These are phyloP conservation scores for Penicillium tannophilum DNA, from an alignment of 495 filamentous ascomycete genomes.

Conservation along the genomic window DNA sequence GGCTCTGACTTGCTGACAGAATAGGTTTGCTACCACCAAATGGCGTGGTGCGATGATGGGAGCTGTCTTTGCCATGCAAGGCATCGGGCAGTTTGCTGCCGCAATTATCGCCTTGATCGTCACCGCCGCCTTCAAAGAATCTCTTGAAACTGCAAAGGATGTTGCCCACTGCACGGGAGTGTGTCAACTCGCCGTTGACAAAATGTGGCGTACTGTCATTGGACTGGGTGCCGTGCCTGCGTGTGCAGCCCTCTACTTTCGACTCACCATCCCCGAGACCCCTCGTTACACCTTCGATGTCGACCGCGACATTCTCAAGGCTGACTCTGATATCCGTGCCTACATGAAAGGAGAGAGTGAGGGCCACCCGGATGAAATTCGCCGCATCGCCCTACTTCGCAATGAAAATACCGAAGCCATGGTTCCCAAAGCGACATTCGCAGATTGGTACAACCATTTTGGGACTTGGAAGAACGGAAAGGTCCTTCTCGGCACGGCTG, in stretches of 20 bases:
- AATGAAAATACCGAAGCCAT: conserved; percentile 46
- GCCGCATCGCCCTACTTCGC: conserved; percentile 51
- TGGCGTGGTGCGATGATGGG: conserved; percentile 89
- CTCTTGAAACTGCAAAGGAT: conserved; percentile 52
- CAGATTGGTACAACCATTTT: conserved; percentile 67
- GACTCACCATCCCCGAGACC: conserved; percentile 86
- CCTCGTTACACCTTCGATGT: conserved; percentile 85
- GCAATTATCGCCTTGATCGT: conserved; percentile 73
- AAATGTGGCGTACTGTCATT: conserved; percentile 82
- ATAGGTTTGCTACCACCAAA: conserved; percentile 76
- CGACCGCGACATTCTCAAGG: conserved; percentile 69
- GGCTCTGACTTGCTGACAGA: not conserved
- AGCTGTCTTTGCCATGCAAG: conserved; percentile 85
- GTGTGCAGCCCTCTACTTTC: conserved; percentile 77
- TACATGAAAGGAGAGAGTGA: conserved; percentile 60
- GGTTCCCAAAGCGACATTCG: conserved; percentile 64
- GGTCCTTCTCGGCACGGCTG: conserved; percentile 73
- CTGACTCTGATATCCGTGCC: conserved; percentile 62
- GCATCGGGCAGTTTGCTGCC: conserved; percentile 72
- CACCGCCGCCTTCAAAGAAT: conserved; percentile 71
- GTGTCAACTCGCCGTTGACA: conserved; percentile 72
- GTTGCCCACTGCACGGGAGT: conserved; percentile 59
- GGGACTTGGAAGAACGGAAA: conserved; percentile 66
- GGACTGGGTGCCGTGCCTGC: conserved; percentile 81
- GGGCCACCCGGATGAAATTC: conserved; percentile 63